Conservation (phyloP, 129 eudicot species). For the Cynara cardunculus region DNA sequence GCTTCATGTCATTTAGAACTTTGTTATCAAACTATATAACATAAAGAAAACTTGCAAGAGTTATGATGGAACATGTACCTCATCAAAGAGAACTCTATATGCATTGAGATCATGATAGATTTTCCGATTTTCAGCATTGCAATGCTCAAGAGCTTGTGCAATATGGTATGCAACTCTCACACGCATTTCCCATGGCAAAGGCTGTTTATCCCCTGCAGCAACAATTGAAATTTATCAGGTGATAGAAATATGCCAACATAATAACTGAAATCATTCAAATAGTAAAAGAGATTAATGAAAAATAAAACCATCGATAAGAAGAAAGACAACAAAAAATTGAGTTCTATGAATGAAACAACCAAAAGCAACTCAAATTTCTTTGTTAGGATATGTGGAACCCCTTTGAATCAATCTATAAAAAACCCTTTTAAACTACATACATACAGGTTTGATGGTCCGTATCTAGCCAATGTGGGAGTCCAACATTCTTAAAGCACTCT, state of each 20-base stretch:
- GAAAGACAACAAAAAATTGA: not conserved
- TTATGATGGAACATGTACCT: slow-evolving; percentile 45
- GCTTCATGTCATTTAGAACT: too few relatives aligned
- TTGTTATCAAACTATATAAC: not conserved
- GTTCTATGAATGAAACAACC: not conserved
- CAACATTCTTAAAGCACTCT: too few relatives aligned
- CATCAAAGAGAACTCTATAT: slow-evolving; percentile 91
- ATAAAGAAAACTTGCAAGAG: not conserved
- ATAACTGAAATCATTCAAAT: not conserved
- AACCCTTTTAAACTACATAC: not conserved
- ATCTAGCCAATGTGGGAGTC: too few relatives aligned
- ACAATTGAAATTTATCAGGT: not conserved
- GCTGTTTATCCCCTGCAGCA: slow-evolving; percentile 90
- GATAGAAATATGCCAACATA: not conserved
- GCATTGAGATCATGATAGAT: slow-evolving; percentile 96
- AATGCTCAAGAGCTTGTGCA: slow-evolving; percentile 93
- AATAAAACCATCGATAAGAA: not conserved
- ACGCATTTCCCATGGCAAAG: slow-evolving; percentile 99
- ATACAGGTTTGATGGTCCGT: not conserved
- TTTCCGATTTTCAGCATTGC: slow-evolving; percentile 73
- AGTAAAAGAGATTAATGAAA: not conserved
- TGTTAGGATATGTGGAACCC: too few relatives aligned
- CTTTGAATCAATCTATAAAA: too few relatives aligned
- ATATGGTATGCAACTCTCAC: slow-evolving; percentile 86
- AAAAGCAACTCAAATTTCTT: too few relatives aligned